These are phyloP conservation scores for Dinochytrium kinnereticum DNA, from an alignment of 371 early-diverging fungal genomes.

Conservation along the genomic window DNA sequence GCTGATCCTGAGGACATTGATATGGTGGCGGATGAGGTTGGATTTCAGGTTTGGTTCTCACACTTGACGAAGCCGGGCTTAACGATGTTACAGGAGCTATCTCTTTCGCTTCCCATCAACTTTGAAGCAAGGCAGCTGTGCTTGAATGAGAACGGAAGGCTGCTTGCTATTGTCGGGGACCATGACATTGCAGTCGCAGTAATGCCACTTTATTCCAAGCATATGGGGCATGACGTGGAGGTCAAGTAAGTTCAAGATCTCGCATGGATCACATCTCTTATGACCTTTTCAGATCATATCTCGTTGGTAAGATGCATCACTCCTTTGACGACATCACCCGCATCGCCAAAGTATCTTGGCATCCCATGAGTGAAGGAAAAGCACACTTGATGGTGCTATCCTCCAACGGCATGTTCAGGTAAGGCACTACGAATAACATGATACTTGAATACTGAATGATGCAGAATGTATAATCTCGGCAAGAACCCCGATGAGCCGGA, in stretches of 20 bases:
- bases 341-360: slow-evolving; percentile 47
- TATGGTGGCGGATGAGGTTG: not conserved
- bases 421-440: no score
- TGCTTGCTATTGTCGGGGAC: slow-evolving; percentile 47
- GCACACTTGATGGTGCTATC: slow-evolving; percentile 45
- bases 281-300: slow-evolving; percentile 18
- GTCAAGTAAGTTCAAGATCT: slow-evolving; percentile 10
- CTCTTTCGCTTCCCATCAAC: slow-evolving; percentile 12
- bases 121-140: slow-evolving; percentile 29
- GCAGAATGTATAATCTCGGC: slow-evolving; percentile 58
- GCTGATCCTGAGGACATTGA: not conserved
- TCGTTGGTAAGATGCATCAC: slow-evolving; percentile 34
- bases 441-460: not conserved
- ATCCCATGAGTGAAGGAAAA: slow-evolving; percentile 42
- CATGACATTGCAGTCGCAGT: slow-evolving; percentile 38
- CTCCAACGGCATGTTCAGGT: slow-evolving; percentile 44
- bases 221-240: not conserved
- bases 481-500: slow-evolving; percentile 56
- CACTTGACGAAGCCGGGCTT: not conserved
- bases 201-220: slow-evolving; percentile 32
- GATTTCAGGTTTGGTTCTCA: not conserved
- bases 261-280: no score
- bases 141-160: slow-evolving; percentile 36
- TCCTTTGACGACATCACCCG: slow-evolving; percentile 21
- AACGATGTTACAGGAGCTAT: not conserved